Base-by-base conservation (phyloP, 2,329 filamentous ascomycete genomes). In the Ascochyta pisi region DNA sequence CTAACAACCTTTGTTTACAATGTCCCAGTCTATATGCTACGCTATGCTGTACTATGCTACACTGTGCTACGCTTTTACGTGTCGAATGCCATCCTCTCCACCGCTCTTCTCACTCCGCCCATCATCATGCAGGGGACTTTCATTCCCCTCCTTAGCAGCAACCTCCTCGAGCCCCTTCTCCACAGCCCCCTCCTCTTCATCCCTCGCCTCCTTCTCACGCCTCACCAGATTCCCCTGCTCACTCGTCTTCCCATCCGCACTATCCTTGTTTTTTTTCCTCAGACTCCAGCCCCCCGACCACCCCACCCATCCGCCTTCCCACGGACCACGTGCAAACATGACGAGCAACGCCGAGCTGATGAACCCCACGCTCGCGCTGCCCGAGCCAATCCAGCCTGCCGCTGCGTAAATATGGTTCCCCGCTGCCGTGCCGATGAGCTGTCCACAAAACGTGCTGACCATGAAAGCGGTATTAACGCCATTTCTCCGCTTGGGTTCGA, bases 381-480 rank as follows among this genome's bases (percentile, higher is more conserved):
- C 85, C 57, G 80, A 83, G 13, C 77, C 76, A 2, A 82, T 75
- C 86, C 86, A 88, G 0, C 85, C 85, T 0, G 79, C 81, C 4
- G 73, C 58, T 6, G 82, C 83, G 67, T 84, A 88, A 12, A 87
- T 71, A 40, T 80, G 76, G 58, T 83, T 85, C 0, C 83, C 83
- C 0, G 75, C 79, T 9, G 78, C 74, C 2, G 81, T 83, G 0
- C 90, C 90, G 2, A 87, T 87, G 42, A 95, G 68, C 77, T 95
- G 91, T 0, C 91, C 91, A 26, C 83, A 86, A 66, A 94, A 94
- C 0, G 85, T 86, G 7, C 83, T 82, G 0, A 92, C 82, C 91
- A 94, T 95, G 67, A 92, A 95, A 1, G 87, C 89, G 0, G 90
- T 92, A 69, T 95, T 95, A 23, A 94, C 83, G 3, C 91, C 77